These are phyloP conservation scores for Aschersonia sp. DNA, from an alignment of 2,329 filamentous ascomycete genomes.

Conservation along the genomic window DNA sequence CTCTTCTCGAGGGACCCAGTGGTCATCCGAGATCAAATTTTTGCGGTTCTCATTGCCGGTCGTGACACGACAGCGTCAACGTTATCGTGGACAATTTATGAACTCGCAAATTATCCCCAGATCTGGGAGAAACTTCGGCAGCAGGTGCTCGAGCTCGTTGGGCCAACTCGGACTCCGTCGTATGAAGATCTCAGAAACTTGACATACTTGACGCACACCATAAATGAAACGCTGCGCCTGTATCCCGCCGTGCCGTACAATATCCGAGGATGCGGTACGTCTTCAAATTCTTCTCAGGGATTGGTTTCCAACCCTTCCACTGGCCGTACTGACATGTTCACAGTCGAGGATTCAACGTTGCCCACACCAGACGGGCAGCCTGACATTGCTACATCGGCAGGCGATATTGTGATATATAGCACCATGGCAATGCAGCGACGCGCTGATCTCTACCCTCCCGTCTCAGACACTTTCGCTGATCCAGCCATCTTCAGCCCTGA, in stretches of 20 bases:
- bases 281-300: background rate
- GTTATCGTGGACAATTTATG: conserved; percentile 70
- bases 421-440: conserved; percentile 63
- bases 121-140: conserved; percentile 54
- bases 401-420: conserved; percentile 51
- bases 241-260: conserved; percentile 74
- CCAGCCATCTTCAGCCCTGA: conserved; percentile 47
- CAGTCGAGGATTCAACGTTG: conserved; percentile 59
- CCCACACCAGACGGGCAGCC: conserved; percentile 51
- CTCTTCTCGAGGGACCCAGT: conserved; percentile 58
- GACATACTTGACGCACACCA: conserved; percentile 61
- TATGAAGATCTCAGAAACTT: conserved; percentile 77
- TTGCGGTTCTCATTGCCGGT: conserved; percentile 71
- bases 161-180: conserved; percentile 45
- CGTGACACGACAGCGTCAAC: conserved; percentile 78
- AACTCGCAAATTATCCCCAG: conserved; percentile 58
- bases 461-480: conserved; percentile 28
- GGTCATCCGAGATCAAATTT: conserved; percentile 72
- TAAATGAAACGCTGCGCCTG: conserved; percentile 66
- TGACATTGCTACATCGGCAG: conserved; percentile 47
- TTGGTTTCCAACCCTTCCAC: background rate
- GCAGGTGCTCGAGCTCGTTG: conserved; percentile 57
- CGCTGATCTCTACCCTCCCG: conserved; percentile 41
- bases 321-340: conserved; percentile 8
- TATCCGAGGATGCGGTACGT: conserved; percentile 31